Base-by-base conservation (phyloP, 2,329 filamentous ascomycete species). In the Ophiostoma quercus region DNA sequence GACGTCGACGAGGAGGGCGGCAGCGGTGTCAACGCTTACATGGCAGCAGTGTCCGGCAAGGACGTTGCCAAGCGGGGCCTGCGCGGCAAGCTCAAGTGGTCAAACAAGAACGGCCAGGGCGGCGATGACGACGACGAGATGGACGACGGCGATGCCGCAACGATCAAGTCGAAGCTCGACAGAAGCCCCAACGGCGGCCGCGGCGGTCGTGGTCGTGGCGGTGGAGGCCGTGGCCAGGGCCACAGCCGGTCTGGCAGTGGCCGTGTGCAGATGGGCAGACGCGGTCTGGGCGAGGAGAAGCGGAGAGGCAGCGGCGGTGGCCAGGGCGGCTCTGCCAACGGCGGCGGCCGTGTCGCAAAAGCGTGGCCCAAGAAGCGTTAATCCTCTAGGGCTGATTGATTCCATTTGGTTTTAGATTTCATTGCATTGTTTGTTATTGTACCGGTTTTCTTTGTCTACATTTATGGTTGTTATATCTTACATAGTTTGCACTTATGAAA, bases 21-120 rank as follows among this genome's bases (percentile, higher is more conserved):
- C 37, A 84, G 82, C 25, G 88, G 88, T 14, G 87, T 91, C 4
- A 85, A 85, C 71, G 89, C 89, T 29, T 91, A 91, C 77, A 87
- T 91, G 57, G 87, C 87, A 16, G 89, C 89, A 25, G 83, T 92
- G 73, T 87, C 87, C 77, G 86, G 89, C 76, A 86, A 87, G 76
- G 88, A 91, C 75, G 86, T 85, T 1, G 87, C 86, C 22, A 84
- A 84, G 75, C 84, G 88, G 60, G 88, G 89, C 29, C 84, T 87
- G 71, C 85, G 88, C 68, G 89, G 89, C 65, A 87, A 87, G 78
- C 81, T 92, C 75, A 91, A 91, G 82, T 91, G 90, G 80, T 88
- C 86, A 51, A 91, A 91, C 78, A 85, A 84, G 77, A 82, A 82
- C 69, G 78, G 79, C 70, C 80, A 80, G 67, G 81, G 81, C 37